Evolutionary conservation across 1,139 yeast genomes (phyloP), one percentile per base, ranked within the genome.

Genomic region (Arxiozyma bovina): DNA sequence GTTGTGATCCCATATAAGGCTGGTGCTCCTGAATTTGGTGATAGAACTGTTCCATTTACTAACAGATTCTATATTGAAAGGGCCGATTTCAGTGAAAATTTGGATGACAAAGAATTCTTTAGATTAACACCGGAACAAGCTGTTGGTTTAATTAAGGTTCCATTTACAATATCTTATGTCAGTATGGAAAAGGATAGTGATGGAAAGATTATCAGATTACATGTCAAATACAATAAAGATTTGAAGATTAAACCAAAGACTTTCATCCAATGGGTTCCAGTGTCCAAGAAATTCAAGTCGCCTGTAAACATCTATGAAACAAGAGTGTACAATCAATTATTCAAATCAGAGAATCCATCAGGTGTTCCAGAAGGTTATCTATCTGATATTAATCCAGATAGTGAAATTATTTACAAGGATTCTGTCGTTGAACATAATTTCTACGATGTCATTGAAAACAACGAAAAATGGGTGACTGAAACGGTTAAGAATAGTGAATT

Each of bases 191-290:
- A 77, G 64, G 75, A 69, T 23, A 61, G 72, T 0, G 55, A 70
- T 17, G 97, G 96, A 25, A 75, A 79, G 51, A 80, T 90, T 53
- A 74, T 75, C 21, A 82, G 81, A 71, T 81, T 94, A 56, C 84
- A 85, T 61, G 96, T 87, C 50, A 81, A 85, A 65, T 93, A 93
- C 69, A 89, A 90, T 67, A 81, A 81, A 61, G 87, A 80, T 55
- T 79, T 78, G 65, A 77, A 79, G 66, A 73, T 70, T 62, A 87
- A 86, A 66, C 97, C 98, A 63, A 93, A 91, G 78, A 90, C 99
- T 1, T 94, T 77, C 68, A 90, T 94, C 67, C 99, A 94, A 74
- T 94, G 99, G 99, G 83, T 94, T 54, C 96, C 97, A 49, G 81
- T 81, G 58, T 75, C 83, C 20, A 75, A 77, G 45, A 78, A 79